Evolutionary conservation across 2,329 filamentous ascomycete genomes (phyloP).

Genomic region (Acrocalymma vagum): DNA sequence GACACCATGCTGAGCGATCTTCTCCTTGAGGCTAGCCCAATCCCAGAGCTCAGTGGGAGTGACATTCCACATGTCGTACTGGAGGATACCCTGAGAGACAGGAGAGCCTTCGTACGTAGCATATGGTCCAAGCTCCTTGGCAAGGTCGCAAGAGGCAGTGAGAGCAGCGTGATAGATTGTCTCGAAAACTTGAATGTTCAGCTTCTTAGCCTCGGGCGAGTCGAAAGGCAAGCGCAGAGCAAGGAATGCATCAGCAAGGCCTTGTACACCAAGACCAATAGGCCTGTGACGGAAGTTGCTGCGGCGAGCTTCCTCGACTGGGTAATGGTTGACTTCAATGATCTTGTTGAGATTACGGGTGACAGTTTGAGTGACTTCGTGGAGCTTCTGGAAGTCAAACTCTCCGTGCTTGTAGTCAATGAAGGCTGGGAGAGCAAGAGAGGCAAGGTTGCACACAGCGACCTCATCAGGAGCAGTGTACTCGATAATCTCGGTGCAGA

Average conservation of each 20-base stretch:
- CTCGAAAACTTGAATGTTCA: constrained; percentile 99
- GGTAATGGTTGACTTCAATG: constrained; percentile 98
- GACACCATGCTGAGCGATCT: constrained; percentile 91
- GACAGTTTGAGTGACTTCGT: constrained; percentile 91
- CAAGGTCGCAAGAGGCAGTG: constrained; percentile 86
- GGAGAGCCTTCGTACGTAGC: constrained; percentile 92
- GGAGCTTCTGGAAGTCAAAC: constrained; percentile 96
- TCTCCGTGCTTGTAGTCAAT: constrained; percentile 85
- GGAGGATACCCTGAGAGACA: constrained; percentile 92
- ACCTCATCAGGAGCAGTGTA: constrained; percentile 98
- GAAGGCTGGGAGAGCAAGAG: constrained; percentile 87
- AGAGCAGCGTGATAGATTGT: constrained; percentile 98
- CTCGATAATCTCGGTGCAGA: constrained; percentile 98
- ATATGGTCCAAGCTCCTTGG: constrained; percentile 85
- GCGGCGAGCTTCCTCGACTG: constrained; percentile 90
- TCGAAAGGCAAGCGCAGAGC: constrained; percentile 97
- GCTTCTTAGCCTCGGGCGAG: constrained; percentile 88
- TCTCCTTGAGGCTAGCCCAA: constrained; percentile 86
- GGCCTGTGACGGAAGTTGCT: constrained; percentile 98
- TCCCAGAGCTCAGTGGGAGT: constrained; percentile 96
- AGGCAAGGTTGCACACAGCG: constrained; percentile 97
- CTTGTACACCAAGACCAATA: constrained; percentile 95
- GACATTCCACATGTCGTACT: constrained; percentile 98
- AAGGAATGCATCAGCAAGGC: constrained; percentile 97
- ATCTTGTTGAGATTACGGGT: constrained; percentile 97